Conservation (phyloP, 768 basidiomycete species). For the Trametes villosa region DNA sequence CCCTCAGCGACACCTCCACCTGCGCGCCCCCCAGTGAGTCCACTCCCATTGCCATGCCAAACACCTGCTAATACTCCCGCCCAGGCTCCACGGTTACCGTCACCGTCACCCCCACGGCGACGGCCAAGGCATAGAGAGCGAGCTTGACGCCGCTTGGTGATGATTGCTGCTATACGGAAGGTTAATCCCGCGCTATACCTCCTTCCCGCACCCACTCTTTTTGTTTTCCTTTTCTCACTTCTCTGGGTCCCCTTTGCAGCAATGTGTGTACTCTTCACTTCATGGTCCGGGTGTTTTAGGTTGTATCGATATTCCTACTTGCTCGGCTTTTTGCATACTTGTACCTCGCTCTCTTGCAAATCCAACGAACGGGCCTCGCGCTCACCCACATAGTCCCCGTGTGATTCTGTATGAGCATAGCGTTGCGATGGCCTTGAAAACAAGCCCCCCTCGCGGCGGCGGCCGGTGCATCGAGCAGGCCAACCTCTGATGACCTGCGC, state of each 20-base stretch:
- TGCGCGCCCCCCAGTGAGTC: constrained; percentile 17
- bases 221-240: background rate
- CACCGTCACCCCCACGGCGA: constrained; percentile 17
- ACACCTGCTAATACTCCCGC: background rate
- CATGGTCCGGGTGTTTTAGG: constrained; percentile 3
- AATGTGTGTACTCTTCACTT: constrained; percentile 11
- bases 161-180: constrained; percentile 16
- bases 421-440: too few relatives aligned
- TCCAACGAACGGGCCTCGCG: too few relatives aligned
- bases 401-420: too few relatives aligned
- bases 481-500: too few relatives aligned
- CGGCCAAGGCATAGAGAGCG: background rate
- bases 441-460: too few relatives aligned
- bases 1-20: constrained; percentile 4
- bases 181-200: constrained; percentile 3
- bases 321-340: background rate
- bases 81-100: constrained; percentile 15
- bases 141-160: constrained; percentile 11
- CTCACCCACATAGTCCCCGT: too few relatives aligned
- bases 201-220: constrained; percentile 12
- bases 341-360: constrained; percentile 5
- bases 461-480: too few relatives aligned
- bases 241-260: constrained; percentile 9
- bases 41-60: background rate
- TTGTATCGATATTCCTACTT: constrained; percentile 16